A percentile compares a stretch with the other conserved stretches of the same genome.
Conservation (phyloP, 2,329 filamentous ascomycete species). For the Exserohilum turcica region DNA sequence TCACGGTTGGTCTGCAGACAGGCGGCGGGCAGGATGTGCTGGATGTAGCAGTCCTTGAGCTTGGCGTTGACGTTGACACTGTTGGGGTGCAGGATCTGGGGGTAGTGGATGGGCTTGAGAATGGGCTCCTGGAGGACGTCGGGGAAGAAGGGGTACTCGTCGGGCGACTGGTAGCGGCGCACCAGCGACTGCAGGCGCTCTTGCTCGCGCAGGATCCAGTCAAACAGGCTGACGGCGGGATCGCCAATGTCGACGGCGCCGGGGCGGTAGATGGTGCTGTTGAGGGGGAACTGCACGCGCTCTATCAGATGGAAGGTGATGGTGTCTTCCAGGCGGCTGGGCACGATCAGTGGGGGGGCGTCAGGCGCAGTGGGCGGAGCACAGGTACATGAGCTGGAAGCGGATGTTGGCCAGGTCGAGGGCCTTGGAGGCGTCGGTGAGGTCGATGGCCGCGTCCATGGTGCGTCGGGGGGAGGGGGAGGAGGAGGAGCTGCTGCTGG, state of each 20-base stretch:
- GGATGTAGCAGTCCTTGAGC: conserved; percentile 84
- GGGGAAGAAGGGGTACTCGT: conserved; percentile 98
- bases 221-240: conserved; percentile 78
- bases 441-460: conserved; percentile 92
- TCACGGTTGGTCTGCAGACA: conserved; percentile 77
- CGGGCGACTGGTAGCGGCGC: conserved; percentile 91
- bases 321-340: conserved; percentile 92
- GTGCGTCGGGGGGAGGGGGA: conserved; percentile 17
- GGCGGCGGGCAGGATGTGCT: conserved; percentile 79
- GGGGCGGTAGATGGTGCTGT: conserved; percentile 81
- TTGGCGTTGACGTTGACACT: conserved; percentile 86
- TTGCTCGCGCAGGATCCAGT: conserved; percentile 91
- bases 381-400: conserved; percentile 84
- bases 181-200: conserved; percentile 91
- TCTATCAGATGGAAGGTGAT: conserved; percentile 98
- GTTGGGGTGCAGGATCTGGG: conserved; percentile 84
- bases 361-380: not conserved
- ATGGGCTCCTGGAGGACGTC: conserved; percentile 78
- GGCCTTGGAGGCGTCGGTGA: conserved; percentile 81
- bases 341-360: conserved; percentile 17
- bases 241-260: conserved; percentile 80
- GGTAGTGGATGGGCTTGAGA: conserved; percentile 86
- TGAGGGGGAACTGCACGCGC: conserved; percentile 94
- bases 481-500: too few relatives aligned
- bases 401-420: conserved; percentile 90